Conservation (phyloP, 2,329 filamentous ascomycete genomes). For the Alternaria sp. region DNA sequence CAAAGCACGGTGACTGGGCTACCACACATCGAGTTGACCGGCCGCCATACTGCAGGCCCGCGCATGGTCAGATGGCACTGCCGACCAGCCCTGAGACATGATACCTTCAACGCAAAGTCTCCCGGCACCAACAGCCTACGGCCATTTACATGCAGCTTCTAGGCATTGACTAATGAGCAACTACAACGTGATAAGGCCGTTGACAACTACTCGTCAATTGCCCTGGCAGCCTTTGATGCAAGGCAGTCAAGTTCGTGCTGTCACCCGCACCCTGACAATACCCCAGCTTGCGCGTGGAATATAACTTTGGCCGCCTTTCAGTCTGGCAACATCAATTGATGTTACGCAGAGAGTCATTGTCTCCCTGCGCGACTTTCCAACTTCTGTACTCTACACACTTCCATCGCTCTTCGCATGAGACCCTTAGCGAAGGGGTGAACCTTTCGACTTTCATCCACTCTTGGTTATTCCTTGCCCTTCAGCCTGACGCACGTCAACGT, state of each 20-base stretch:
- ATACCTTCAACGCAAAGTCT: conserved; percentile 19
- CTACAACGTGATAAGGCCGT: conserved; percentile 31
- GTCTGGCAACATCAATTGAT: conserved; percentile 9
- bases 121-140: conserved; percentile 22
- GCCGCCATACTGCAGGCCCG: conserved; percentile 20
- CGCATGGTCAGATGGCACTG: conserved; percentile 32
- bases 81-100: conserved; percentile 23
- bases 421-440: conserved; percentile 20
- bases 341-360: conserved; percentile 12
- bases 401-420: conserved; percentile 18
- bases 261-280: conserved; percentile 27
- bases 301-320: conserved; percentile 28
- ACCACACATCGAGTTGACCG: conserved; percentile 27
- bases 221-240: conserved; percentile 20
- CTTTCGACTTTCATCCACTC: conserved; percentile 8
- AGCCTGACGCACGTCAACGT: conserved; percentile 4
- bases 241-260: conserved; percentile 19
- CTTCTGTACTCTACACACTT: conserved; percentile 10
- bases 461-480: not conserved
- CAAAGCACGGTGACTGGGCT: conserved; percentile 15
- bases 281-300: conserved; percentile 19
- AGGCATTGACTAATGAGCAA: conserved; percentile 29
- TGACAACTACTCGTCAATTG: conserved; percentile 30
- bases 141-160: conserved; percentile 20
- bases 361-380: conserved; percentile 11